Evolutionary conservation across 352 stramenopile species (phyloP), one percentile per base, ranked within the genome.

Genomic region (Phytopythium sindhum): DNA sequence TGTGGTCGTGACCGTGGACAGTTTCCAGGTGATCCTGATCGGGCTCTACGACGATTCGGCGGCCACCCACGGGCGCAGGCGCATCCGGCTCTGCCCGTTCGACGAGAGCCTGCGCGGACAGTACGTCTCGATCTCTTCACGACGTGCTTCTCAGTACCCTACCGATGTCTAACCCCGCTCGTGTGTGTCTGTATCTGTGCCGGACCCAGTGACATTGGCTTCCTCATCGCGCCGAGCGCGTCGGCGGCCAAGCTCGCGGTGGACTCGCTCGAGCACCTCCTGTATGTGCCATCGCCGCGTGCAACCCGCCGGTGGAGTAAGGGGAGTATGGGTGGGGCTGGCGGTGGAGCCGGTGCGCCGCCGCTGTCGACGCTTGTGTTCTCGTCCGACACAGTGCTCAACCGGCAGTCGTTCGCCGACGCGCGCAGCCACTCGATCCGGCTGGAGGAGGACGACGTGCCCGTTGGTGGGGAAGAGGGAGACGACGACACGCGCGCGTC

Each of bases 141-240:
- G 31, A 35, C 4, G 4, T 8, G 4, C 8, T 8, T 3, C 31
- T 8, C 3, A 8, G 31, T 7, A 3, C 0, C 5, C 4, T 21
- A 5, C 11, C 47, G 11, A 3, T 53, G 23, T 15, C 41, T 47
- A 8, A 47, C 37, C 12, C 4, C 23, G n/a, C 44, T 53, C 24
- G 47, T 33, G 14, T 50, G 21, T 47, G 35, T 42, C 4, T 42
- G 7, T 39, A 15, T 39, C 23, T 19, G 21, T 37, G 17, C 4
- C 23, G 50, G 45, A 8, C n/a, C n/a, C 44, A 75, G 72, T 35
- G 77, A 86, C 35, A 75, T 89, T 9, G 80, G 67, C 0, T 89
- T 89, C 54, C 68, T 83, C 29, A 72, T 87, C 29, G 73, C 80
- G 6, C 51, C 77, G 19, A 84, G 75, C 41, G 73, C 76, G 1